phyloP scores from a whole-genome alignment of 2,329 filamentous ascomycete genomes.

The Dothideomycetes sp. region DNA sequence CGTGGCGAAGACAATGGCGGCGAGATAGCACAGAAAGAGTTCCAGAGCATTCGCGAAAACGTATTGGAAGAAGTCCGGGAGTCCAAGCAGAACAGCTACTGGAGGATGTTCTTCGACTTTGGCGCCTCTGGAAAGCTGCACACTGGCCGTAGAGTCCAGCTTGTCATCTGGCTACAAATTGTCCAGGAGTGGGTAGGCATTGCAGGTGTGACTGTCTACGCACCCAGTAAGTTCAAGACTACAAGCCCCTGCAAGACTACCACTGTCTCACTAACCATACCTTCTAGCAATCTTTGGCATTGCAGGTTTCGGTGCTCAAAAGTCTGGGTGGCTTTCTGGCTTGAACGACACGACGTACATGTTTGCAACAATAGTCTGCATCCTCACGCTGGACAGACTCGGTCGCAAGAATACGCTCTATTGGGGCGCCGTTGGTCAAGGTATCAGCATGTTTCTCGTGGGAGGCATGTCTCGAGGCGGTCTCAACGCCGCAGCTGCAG shows the following conservation, averaged over 20 bases:
- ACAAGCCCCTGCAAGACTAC: background rate
- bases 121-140: slow-evolving; percentile 20
- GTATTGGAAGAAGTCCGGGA: slow-evolving; percentile 44
- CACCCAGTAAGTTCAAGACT: slow-evolving; percentile 13
- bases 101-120: slow-evolving; percentile 22
- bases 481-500: slow-evolving; percentile 15
- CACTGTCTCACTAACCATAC: background rate
- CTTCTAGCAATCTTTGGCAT: slow-evolving; percentile 23
- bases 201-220: slow-evolving; percentile 26
- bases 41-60: slow-evolving; percentile 56
- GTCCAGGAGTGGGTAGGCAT: slow-evolving; percentile 26
- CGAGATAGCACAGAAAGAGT: slow-evolving; percentile 46
- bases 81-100: slow-evolving; percentile 19
- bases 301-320: slow-evolving; percentile 21
- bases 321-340: slow-evolving; percentile 30
- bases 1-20: slow-evolving; percentile 37
- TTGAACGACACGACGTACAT: slow-evolving; percentile 28
- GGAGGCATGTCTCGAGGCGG: slow-evolving; percentile 21
- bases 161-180: slow-evolving; percentile 30
- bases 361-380: slow-evolving; percentile 23
- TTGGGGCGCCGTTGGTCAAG: slow-evolving; percentile 24
- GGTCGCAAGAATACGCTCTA: slow-evolving; percentile 22
- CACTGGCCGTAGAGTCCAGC: slow-evolving; percentile 23
- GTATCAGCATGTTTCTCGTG: slow-evolving; percentile 22
- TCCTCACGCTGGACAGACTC: slow-evolving; percentile 24